A percentile compares a stretch with the other conserved stretches of the same genome.
Conservation (phyloP, 192 early-diverging fungal genomes). For the Irineochytrium annulatum region DNA sequence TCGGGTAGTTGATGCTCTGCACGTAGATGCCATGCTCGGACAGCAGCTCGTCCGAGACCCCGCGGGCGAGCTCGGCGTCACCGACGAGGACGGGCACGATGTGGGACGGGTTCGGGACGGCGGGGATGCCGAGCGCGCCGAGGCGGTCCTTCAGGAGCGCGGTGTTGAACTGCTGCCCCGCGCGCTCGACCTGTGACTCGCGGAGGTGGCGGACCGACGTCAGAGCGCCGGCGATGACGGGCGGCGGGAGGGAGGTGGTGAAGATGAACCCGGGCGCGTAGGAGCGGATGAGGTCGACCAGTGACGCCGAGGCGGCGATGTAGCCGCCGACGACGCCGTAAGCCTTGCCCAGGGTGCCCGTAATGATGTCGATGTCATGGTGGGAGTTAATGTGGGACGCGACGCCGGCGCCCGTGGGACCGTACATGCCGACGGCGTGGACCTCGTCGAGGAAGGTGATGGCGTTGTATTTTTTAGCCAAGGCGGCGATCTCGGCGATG, state of each 20-base stretch:
- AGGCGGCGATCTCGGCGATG: conserved; percentile 80
- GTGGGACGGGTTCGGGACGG: conserved; percentile 94
- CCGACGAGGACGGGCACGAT: conserved; percentile 96
- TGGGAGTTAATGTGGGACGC: conserved; percentile 89
- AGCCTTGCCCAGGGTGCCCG: conserved; percentile 95
- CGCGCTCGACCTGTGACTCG: conserved; percentile 74
- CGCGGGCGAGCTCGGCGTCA: conserved; percentile 85
- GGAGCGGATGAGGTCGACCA: conserved; percentile 92
- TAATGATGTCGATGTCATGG: conserved; percentile 91
- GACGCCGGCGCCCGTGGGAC: conserved; percentile 85
- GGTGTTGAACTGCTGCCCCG: conserved; percentile 84
- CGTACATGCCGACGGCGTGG: conserved; percentile 99
- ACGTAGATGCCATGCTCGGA: conserved; percentile 89
- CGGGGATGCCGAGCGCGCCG: conserved; percentile 78
- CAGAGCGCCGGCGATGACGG: conserved; percentile 81
- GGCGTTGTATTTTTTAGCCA: conserved; percentile 93
- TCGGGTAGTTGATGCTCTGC: conserved; percentile 96
- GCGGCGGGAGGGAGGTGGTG: conserved; percentile 92
- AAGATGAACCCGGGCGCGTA: conserved; percentile 99
- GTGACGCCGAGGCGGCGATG: conserved; percentile 81
- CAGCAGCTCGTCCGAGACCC: conserved; percentile 85
- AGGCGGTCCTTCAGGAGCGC: conserved; percentile 77
- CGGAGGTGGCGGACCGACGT: conserved; percentile 88
- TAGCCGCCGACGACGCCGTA: conserved; percentile 97
- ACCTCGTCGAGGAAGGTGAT: conserved; percentile 97